phyloP scores from a whole-genome alignment of 257 asterid species.

The Nicotiana knightiana region DNA sequence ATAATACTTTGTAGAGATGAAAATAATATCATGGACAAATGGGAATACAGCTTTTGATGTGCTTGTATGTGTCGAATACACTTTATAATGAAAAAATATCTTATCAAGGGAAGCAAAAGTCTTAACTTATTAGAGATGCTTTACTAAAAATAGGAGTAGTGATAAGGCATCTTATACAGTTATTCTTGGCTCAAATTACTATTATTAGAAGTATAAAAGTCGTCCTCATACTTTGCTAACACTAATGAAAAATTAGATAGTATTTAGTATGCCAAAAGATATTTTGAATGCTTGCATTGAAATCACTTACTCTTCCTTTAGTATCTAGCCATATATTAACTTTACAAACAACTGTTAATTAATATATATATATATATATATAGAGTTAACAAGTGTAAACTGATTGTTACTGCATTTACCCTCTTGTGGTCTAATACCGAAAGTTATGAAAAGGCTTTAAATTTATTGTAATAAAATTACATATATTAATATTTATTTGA shows the following conservation, averaged over 20 bases:
- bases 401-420: no score
- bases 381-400: not conserved
- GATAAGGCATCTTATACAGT: slow-evolving; percentile 6
- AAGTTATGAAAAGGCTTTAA: no score
- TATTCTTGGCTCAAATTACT: not conserved
- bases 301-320: not conserved
- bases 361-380: not conserved
- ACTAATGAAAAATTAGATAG: not conserved
- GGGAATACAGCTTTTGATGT: slow-evolving; percentile 60
- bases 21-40: slow-evolving; percentile 58
- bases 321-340: not conserved
- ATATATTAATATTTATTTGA: no score
- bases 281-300: not conserved
- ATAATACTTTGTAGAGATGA: slow-evolving; percentile 28
- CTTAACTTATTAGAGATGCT: slow-evolving; percentile 13
- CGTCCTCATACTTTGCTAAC: not conserved
- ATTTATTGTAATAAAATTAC: no score
- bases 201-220: not conserved
- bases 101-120: slow-evolving; percentile 24
- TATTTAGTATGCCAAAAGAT: not conserved
- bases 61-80: slow-evolving; percentile 36
- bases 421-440: no score
- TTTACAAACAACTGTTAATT: not conserved
- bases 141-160: slow-evolving; percentile 25
- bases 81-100: slow-evolving; percentile 13